Evolutionary conservation across 352 stramenopile species (phyloP), one percentile per base, ranked within the genome.

Genomic region (Pythium insidiosum): DNA sequence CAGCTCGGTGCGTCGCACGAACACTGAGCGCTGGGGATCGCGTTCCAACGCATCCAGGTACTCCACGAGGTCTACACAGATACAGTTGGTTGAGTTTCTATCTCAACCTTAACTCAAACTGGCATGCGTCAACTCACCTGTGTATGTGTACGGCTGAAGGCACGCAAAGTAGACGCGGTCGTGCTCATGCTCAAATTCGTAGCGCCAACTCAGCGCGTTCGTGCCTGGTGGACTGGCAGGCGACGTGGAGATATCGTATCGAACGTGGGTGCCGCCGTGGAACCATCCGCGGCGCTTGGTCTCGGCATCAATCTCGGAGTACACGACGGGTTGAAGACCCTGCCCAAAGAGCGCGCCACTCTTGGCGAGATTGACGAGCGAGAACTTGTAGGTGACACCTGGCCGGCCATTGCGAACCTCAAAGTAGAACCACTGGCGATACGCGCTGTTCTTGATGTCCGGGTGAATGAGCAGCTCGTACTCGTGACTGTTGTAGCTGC

Each of bases 381-480:
- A 61, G 40, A 95, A 92, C 7, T 69, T 64, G 53, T 91, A 85
- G 15, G 23, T 45, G 12, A 70, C n/a, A 7, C 70, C 74, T 5
- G 56, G 66, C 2, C 33, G 24, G 2, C 56, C 73, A 50, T 88
- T 88, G 26, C 61, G 75, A 15, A 94, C 75, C 25, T 81, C 50
- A 47, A 95, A 96, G 66, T 95, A 95, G 56, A 94, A 96, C 85
- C 85, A 96, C 56, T 96, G 85, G 6, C 78, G 68, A 42, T 90
- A 90, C 9, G 78, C 78, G 38, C 74, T 77, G 48, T 90, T 90
- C 60, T 82, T 85, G 46, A 88, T 61, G 55, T 90, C 78, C 0
- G 78, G 78, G 36, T 88, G 78, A 31, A 90, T 72, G 7, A 66
- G 20, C 11, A 90, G 38, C 26, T 90, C 78, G 47, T 88, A 90